Conservation (phyloP, 148 eudicot species). For the Rhododendron molle region DNA sequence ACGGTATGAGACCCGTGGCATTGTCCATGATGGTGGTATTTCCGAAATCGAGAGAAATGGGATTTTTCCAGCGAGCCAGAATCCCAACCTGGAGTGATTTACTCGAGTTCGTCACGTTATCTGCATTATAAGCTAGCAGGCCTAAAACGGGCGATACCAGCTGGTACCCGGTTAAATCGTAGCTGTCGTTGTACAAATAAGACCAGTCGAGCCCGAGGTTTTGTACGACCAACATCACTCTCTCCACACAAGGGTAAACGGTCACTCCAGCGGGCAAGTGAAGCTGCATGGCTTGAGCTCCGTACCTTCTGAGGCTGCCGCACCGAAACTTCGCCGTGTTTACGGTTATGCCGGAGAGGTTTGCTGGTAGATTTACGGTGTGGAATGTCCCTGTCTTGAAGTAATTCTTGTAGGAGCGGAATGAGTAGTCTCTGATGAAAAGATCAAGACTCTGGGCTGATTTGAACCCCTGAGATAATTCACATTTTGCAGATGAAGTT, state of each 20-base stretch:
- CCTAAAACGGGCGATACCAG: constrained; percentile 79
- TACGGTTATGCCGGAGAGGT: constrained; percentile 62
- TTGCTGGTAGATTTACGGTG: constrained; percentile 46
- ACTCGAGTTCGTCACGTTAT: constrained; percentile 29
- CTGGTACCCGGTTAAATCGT: constrained; percentile 52
- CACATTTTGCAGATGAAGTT: constrained; percentile 17
- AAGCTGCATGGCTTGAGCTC: constrained; percentile 61
- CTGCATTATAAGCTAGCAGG: constrained; percentile 68
- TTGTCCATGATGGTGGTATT: constrained; percentile 10
- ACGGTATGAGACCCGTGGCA: constrained; percentile 33
- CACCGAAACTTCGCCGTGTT: constrained; percentile 54
- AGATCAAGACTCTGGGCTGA: constrained; percentile 75
- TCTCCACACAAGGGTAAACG: constrained; percentile 65
- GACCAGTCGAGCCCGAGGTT: constrained; percentile 60
- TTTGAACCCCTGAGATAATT: constrained; percentile 30
- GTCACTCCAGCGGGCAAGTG: constrained; percentile 36
- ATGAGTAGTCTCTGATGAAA: constrained; percentile 65
- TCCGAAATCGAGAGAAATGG: constrained; percentile 60
- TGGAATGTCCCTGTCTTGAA: constrained; percentile 53
- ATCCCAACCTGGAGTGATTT: constrained; percentile 65
- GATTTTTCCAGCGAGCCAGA: constrained; percentile 29
- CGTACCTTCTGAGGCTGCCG: constrained; percentile 76
- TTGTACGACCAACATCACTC: constrained; percentile 60
- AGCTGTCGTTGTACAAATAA: constrained; percentile 41
- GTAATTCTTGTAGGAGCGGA: constrained; percentile 29